Evolutionary conservation across 2,329 filamentous ascomycete species (phyloP).

Genomic region (Ophiostoma australiae): DNA sequence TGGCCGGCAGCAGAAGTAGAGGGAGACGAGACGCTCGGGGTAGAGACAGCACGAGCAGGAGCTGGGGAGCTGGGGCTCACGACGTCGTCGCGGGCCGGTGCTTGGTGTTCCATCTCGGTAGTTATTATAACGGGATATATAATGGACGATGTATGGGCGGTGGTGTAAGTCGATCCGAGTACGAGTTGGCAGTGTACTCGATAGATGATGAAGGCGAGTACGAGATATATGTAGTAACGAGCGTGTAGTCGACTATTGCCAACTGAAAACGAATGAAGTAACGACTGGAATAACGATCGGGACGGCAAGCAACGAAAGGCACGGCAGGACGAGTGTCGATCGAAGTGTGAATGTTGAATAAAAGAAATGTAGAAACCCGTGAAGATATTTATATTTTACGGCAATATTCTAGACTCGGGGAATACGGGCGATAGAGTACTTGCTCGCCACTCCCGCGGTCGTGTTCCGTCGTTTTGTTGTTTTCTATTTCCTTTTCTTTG

Average conservation of each 20-base stretch:
- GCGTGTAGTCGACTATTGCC: background rate
- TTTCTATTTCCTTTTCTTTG: background rate
- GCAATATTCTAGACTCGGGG: background rate
- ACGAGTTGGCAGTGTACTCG: background rate
- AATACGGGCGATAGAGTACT: background rate
- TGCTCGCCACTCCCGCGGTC: background rate
- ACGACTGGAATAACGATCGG: background rate
- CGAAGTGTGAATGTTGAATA: background rate
- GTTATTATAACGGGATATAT: background rate
- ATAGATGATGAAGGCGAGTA: background rate
- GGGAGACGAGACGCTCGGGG: conserved; percentile 5
- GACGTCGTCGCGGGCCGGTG: background rate
- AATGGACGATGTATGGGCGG: background rate
- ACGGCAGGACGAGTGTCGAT: background rate
- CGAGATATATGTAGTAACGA: background rate
- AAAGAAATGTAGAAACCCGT: background rate
- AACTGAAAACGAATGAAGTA: background rate
- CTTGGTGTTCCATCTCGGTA: background rate
- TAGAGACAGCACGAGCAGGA: background rate
- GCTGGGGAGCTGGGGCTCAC: background rate
- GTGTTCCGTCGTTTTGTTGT: background rate
- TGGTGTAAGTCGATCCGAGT: background rate
- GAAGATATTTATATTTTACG: background rate
- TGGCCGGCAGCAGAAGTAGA: background rate
- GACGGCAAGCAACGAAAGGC: background rate